Conservation (phyloP, 306 rosid species). For the Vachellia pachyceras region DNA sequence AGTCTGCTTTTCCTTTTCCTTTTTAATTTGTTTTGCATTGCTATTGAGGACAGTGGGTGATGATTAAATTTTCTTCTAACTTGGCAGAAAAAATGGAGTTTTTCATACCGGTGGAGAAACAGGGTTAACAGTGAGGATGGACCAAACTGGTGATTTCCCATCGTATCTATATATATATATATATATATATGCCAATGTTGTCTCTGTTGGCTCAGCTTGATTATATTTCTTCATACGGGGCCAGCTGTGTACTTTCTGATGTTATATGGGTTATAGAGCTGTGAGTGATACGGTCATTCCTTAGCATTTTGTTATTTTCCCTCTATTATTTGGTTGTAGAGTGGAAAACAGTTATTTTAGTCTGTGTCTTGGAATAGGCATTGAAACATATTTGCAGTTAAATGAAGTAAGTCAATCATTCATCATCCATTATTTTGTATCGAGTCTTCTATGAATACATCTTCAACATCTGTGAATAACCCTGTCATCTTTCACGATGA, state of each 20-base stretch:
- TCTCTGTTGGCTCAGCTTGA: conserved; percentile 39
- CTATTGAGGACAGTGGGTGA: conserved; percentile 59
- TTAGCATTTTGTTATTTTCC: conserved; percentile 18
- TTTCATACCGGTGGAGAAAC: conserved; percentile 42
- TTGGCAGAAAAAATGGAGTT: conserved; percentile 67
- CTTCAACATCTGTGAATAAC: not conserved
- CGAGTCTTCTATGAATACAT: not conserved
- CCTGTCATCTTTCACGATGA: conserved; percentile 21
- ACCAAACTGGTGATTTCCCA: conserved; percentile 42
- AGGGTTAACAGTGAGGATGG: conserved; percentile 38
- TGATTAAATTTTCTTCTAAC: conserved; percentile 68
- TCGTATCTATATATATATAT: conserved; percentile 31
- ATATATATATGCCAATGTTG: conserved; percentile 33
- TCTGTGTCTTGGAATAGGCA: conserved; percentile 48
- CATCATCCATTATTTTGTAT: conserved; percentile 8
- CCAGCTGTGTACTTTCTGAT: conserved; percentile 43
- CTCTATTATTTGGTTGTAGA: conserved; percentile 52
- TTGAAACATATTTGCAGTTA: conserved; percentile 49
- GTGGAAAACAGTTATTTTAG: conserved; percentile 47
- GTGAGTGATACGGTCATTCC: conserved; percentile 47
- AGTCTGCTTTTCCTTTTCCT: conserved; percentile 47
- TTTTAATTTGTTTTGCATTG: conserved; percentile 57
- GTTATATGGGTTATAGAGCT: conserved; percentile 37
- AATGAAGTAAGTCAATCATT: conserved; percentile 37
- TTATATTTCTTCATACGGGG: conserved; percentile 48